phyloP scores from a whole-genome alignment of 2,329 filamentous ascomycete species.

The Ceratocystis cacaofunesta region DNA sequence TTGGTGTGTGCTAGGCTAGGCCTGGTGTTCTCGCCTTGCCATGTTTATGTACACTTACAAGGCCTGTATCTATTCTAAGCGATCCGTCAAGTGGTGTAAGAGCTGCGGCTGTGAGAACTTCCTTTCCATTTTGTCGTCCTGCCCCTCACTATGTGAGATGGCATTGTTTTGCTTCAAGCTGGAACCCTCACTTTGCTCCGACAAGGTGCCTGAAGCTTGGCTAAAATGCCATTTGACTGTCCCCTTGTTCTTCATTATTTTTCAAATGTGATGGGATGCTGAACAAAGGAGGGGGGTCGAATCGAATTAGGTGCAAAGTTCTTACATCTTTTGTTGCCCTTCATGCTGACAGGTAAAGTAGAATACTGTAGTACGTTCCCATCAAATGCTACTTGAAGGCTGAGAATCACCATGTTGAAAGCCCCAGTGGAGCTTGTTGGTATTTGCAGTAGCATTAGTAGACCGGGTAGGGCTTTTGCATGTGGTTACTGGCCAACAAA shows the following conservation, averaged over 20 bases:
- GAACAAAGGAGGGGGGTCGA: background rate
- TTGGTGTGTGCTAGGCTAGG: background rate
- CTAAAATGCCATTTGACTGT: background rate
- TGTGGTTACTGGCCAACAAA: background rate
- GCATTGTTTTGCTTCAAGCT: background rate
- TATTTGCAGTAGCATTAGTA: background rate
- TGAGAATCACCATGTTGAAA: background rate
- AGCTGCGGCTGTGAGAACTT: background rate
- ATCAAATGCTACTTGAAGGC: background rate
- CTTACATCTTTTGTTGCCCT: background rate
- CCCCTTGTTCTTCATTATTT: background rate
- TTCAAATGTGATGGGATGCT: background rate
- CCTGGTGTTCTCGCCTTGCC: background rate
- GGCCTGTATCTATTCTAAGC: conserved; percentile 5
- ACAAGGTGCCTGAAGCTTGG: background rate
- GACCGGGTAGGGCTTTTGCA: background rate
- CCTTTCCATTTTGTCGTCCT: background rate
- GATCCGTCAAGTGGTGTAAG: background rate
- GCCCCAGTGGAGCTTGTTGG: background rate
- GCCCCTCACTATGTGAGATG: background rate
- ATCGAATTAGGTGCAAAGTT: background rate
- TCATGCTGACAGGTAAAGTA: background rate
- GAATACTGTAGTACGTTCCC: background rate
- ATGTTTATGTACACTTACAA: background rate
- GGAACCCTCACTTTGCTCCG: background rate